phyloP scores from a whole-genome alignment of 495 filamentous ascomycete genomes.

The Penicillium parvum region DNA sequence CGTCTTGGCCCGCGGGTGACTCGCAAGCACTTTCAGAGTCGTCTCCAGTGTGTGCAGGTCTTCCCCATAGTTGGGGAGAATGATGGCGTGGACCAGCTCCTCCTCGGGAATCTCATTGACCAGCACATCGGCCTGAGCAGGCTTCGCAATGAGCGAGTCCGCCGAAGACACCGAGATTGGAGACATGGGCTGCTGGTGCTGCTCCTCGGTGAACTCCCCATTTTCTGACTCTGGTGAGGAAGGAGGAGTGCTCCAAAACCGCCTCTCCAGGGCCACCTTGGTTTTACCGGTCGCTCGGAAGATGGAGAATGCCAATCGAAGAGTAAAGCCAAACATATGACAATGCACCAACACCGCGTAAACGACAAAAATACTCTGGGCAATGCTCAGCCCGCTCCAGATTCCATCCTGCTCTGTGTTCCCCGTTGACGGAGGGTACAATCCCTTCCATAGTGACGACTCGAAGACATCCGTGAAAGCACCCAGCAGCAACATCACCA shows the following conservation, averaged over 20 bases:
- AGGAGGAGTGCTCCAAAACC: conserved; percentile 5
- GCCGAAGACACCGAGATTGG: conserved; percentile 8
- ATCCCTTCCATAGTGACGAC: conserved; percentile 15
- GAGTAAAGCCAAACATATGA: conserved; percentile 28
- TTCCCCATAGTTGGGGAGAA: conserved; percentile 68
- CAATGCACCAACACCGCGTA: conserved; percentile 30
- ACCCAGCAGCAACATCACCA: conserved; percentile 21
- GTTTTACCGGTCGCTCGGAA: conserved; percentile 20
- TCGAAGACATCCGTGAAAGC: conserved; percentile 23
- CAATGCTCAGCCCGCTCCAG: conserved; percentile 20
- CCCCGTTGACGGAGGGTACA: conserved; percentile 9
- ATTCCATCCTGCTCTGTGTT: conserved; percentile 6
- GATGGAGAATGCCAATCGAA: conserved; percentile 29
- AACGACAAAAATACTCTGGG: conserved; percentile 29
- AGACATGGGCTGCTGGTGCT: conserved; percentile 6
- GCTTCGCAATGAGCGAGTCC: conserved; percentile 9
- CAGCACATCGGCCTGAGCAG: neutral
- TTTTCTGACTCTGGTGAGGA: neutral
- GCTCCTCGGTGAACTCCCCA: conserved; percentile 7
- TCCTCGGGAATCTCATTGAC: conserved; percentile 11
- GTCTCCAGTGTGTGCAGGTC: conserved; percentile 60
- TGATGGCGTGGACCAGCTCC: conserved; percentile 56
- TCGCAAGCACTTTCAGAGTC: conserved; percentile 61
- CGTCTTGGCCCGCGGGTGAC: conserved; percentile 56
- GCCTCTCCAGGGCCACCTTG: conserved; percentile 22